phyloP scores from a whole-genome alignment of 2,329 filamentous ascomycete species.

The Monosporascus sp. region DNA sequence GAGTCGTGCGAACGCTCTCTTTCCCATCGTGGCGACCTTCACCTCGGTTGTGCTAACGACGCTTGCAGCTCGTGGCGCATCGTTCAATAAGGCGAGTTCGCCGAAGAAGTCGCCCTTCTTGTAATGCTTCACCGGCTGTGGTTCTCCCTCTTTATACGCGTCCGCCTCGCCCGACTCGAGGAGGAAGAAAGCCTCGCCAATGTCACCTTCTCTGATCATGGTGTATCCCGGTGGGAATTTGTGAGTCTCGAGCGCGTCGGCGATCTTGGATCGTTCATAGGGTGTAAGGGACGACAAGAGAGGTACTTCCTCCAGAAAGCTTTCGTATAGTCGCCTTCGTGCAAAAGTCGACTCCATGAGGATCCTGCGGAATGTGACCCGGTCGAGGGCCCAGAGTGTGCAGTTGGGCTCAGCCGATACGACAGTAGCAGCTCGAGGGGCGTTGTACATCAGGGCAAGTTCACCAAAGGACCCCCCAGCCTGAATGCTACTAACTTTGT shows the following conservation, averaged over 20 bases:
- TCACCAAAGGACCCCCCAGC: constrained; percentile 94
- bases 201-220: constrained; percentile 89
- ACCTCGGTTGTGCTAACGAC: constrained; percentile 79
- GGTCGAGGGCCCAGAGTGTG: constrained; percentile 90
- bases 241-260: constrained; percentile 87
- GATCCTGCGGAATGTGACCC: constrained; percentile 93
- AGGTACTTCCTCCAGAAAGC: constrained; percentile 90
- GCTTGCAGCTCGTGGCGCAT: constrained; percentile 86
- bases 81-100: constrained; percentile 87
- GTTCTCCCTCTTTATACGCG: constrained; percentile 72
- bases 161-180: constrained; percentile 83
- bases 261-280: constrained; percentile 96
- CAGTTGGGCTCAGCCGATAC: constrained; percentile 73
- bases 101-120: constrained; percentile 95
- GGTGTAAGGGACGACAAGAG: constrained; percentile 76
- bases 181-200: constrained; percentile 86
- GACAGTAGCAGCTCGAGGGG: constrained; percentile 90
- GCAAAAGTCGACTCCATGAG: constrained; percentile 98
- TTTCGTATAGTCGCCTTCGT: constrained; percentile 93
- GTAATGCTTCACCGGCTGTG: constrained; percentile 72
- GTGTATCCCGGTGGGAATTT: constrained; percentile 75
- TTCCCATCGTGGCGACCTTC: constrained; percentile 87
- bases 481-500: constrained; percentile 74
- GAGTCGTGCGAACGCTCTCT: constrained; percentile 90
- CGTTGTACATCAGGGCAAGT: constrained; percentile 97